Base-by-base conservation (phyloP, 2,329 filamentous ascomycete species). In the Pseudocercospora crystallina region DNA sequence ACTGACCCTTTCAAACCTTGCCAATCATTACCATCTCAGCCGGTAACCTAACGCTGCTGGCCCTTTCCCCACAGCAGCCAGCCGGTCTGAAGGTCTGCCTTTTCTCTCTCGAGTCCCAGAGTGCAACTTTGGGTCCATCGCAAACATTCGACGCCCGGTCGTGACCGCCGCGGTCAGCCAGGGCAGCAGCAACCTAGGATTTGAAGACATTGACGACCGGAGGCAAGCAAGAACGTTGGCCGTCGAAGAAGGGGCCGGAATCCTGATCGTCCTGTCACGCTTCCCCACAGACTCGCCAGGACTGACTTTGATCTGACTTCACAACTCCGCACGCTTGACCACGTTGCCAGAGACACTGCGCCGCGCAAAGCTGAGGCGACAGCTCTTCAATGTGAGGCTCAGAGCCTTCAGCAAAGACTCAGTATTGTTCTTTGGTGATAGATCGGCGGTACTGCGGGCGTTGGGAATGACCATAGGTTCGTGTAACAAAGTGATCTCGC, bases 381-480 rank as follows among this genome's bases (percentile, higher is more conserved):
- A 41, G 41, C 31, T 42, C 29, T 35, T 48, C 49, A 43, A 59
- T 62, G 59, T 62, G 59, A 60, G 52, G 39, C 35, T 31, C 49
- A 37, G 14, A 14, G 35, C 40, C 48, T 44, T 12, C 33, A 51
- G 31, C 34, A 48, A 50, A 33, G 13, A 41, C 42, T 37, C 33
- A 32, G 43, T 44, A 47, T 63, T 53, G 47, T 54, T 45, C 50
- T 47, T 14, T 48, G 47, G 43, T 26, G 42, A 54, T 55, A 57
- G 46, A 59, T 45, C 41, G 58, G 55, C 40, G 12, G 51, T 44
- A 51, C 41, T 43, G 44, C 47, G 51, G 53, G 45, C 43, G 47
- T 51, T 55, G 61, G 59, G 51, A 48, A 65, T 65, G 63, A 59
- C 56, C 57, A 63, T 63, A 63, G 57, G 63, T 65, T 36, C 30